A percentile compares a stretch with the other conserved stretches of the same genome.
Conservation (phyloP, 805 yeast species). For the Pichia kluyveri region DNA sequence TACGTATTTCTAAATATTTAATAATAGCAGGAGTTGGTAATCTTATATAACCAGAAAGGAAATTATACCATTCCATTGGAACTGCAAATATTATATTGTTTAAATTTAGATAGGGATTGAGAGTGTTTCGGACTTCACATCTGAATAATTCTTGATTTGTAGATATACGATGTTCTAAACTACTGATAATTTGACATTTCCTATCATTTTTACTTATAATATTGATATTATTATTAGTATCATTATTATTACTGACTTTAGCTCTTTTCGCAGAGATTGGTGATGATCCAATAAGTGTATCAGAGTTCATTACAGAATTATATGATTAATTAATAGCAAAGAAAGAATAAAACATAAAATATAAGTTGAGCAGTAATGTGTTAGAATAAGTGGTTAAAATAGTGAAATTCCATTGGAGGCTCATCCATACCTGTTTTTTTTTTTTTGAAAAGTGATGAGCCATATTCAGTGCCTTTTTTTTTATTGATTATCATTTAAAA, state of each 20-base stretch:
- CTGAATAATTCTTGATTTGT: background rate
- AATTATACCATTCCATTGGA: constrained; percentile 1
- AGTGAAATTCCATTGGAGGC: too few species aligned
- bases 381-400: too few species aligned
- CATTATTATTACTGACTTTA: too few species aligned
- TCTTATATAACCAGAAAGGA: background rate
- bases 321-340: background rate
- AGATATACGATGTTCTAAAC: background rate
- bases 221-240: too few species aligned
- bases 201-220: background rate
- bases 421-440: too few species aligned
- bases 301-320: background rate
- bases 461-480: too few species aligned
- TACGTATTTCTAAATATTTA: background rate
- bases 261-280: background rate
- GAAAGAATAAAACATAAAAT: too few species aligned
- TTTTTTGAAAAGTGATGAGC: too few species aligned
- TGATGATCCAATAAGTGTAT: constrained; percentile 5
- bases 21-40: background rate
- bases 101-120: background rate
- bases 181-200: background rate
- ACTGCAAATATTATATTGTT: background rate
- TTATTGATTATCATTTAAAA: constrained; percentile 20
- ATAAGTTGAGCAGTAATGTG: too few species aligned
- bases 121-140: background rate